These are phyloP conservation scores for Candida alai DNA, from an alignment of 805 yeast genomes.

Conservation along the genomic window DNA sequence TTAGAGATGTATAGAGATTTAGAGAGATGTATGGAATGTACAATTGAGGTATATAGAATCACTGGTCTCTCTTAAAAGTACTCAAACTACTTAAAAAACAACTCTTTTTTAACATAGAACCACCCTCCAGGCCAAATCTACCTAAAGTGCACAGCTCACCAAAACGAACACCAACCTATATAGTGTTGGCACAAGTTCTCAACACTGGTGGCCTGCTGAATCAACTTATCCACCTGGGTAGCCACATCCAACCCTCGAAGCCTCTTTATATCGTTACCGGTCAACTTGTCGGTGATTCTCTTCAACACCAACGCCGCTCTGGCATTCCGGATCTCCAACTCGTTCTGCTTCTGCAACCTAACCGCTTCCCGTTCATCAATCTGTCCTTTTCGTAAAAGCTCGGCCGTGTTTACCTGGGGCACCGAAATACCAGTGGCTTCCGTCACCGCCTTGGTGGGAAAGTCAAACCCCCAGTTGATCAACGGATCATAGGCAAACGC, in stretches of 20 bases:
- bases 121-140: no score
- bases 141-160: constrained; percentile 46
- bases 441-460: constrained; percentile 75
- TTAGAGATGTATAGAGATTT: no score
- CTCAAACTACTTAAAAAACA: no score
- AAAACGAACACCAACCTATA: constrained; percentile 99
- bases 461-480: constrained; percentile 97
- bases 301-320: constrained; percentile 87
- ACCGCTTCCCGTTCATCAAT: constrained; percentile 76
- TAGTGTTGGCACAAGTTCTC: constrained; percentile 96
- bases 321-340: constrained; percentile 72
- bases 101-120: no score
- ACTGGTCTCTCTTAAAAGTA: no score
- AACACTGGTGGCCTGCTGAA: constrained; percentile 93
- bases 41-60: no score
- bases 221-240: constrained; percentile 87
- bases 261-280: constrained; percentile 88
- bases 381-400: constrained; percentile 65
- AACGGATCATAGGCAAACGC: constrained; percentile 98
- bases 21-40: no score
- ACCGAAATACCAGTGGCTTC: constrained; percentile 70
- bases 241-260: constrained; percentile 71
- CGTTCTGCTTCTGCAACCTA: constrained; percentile 65
- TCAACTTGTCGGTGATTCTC: constrained; percentile 86
- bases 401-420: constrained; percentile 66